Evolutionary conservation across 2,329 filamentous ascomycete genomes (phyloP).

Genomic region (Paracoccidioides lutzii): DNA sequence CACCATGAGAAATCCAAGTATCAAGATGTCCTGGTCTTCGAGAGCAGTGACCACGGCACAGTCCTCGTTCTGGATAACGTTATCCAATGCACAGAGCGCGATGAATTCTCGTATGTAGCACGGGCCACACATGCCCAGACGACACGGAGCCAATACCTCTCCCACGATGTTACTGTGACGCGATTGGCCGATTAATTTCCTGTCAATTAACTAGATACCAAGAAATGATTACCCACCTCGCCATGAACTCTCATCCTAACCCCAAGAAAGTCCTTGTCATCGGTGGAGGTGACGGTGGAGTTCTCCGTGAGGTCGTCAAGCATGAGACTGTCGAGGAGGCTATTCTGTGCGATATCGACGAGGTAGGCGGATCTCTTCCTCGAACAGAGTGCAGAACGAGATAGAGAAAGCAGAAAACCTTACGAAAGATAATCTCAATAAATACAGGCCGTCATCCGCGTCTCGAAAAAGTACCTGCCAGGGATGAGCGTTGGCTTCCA

Average conservation of each 20-base stretch:
- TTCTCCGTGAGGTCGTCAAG: conserved; percentile 97
- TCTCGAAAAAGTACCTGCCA: conserved; percentile 96
- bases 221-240: conserved; percentile 99
- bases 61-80: conserved; percentile 97
- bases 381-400: too few relatives aligned
- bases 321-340: conserved; percentile 95
- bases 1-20: conserved; percentile 99
- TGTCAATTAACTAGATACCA: conserved; percentile 51
- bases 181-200: not conserved
- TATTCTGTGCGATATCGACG: conserved; percentile 94
- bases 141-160: not conserved
- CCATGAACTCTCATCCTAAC: conserved; percentile 96
- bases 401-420: not conserved
- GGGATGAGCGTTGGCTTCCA: conserved; percentile 86
- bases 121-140: not conserved
- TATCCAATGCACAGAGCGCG: conserved; percentile 95
- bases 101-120: conserved; percentile 73
- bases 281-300: conserved; percentile 91
- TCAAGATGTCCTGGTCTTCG: conserved; percentile 97
- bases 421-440: not conserved
- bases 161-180: not conserved
- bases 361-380: conserved; percentile 39
- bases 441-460: conserved; percentile 79
- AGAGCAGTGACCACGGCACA: conserved; percentile 92
- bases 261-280: conserved; percentile 98